These are phyloP conservation scores for Colletotrichum sp. DNA, from an alignment of 2,329 filamentous ascomycete species.

Conservation along the genomic window DNA sequence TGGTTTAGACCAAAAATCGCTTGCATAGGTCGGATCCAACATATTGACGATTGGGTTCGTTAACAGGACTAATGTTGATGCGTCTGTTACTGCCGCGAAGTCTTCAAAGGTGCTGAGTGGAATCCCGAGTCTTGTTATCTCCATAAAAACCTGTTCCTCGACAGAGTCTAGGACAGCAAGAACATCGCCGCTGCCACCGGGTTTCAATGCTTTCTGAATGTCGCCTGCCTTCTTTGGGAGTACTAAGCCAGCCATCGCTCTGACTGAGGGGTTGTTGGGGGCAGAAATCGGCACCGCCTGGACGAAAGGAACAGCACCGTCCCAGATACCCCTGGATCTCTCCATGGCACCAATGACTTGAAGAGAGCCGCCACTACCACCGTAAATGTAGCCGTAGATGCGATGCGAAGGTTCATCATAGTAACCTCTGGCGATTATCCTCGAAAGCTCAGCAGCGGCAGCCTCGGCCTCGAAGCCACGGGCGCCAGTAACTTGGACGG, in stretches of 20 bases:
- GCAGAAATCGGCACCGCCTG: constrained; percentile 23
- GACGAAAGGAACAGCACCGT: constrained; percentile 24
- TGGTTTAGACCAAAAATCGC: constrained; percentile 22
- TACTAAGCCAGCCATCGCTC: constrained; percentile 12
- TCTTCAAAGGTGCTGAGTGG: constrained; percentile 14
- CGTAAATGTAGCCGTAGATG: constrained; percentile 26
- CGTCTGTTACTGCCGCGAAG: neutral
- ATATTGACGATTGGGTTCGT: neutral
- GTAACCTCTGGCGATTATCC: constrained; percentile 16
- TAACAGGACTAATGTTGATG: neutral
- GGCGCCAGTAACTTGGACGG: constrained; percentile 19
- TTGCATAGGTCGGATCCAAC: constrained; percentile 14
- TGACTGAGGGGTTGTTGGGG: constrained; percentile 20
- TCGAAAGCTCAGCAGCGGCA: constrained; percentile 23
- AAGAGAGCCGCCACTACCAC: constrained; percentile 26
- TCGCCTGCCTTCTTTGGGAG: neutral
- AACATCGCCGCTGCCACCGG: constrained; percentile 13
- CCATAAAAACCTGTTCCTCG: neutral
- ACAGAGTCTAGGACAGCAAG: neutral
- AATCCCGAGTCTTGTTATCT: constrained; percentile 11
- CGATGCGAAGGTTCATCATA: neutral
- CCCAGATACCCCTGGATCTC: constrained; percentile 24
- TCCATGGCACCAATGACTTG: constrained; percentile 23
- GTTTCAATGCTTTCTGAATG: constrained; percentile 7
- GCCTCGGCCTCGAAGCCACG: constrained; percentile 25